Evolutionary conservation across 306 rosid genomes (phyloP).

Genomic region (Acmispon strigosus): DNA sequence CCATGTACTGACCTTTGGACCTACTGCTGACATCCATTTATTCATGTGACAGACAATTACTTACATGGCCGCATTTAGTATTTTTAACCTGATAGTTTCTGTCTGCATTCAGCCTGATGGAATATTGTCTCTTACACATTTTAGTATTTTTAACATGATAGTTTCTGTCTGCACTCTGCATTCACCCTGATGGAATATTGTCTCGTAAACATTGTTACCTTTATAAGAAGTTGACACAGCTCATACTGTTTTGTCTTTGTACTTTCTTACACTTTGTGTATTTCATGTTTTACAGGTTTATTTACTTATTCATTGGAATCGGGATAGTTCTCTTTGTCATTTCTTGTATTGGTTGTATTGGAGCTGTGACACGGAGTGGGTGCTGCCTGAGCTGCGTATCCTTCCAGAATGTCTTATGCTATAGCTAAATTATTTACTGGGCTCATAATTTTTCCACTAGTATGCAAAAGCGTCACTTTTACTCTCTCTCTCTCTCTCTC

Average conservation of each 20-base stretch:
- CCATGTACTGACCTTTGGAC: neutral
- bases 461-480: neutral
- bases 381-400: constrained; percentile 97
- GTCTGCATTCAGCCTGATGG: neutral
- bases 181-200: constrained; percentile 9
- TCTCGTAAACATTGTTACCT: neutral
- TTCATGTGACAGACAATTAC: neutral
- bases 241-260: constrained; percentile 1
- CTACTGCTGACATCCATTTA: neutral
- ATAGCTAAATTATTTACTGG: neutral
- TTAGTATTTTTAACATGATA: neutral
- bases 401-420: constrained; percentile 34
- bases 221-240: neutral
- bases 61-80: neutral
- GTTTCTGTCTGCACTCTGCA: neutral
- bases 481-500: neutral
- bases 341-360: constrained; percentile 89
- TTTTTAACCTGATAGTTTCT: neutral
- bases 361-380: constrained; percentile 61
- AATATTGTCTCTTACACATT: neutral
- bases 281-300: constrained; percentile 67
- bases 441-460: neutral
- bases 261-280: constrained; percentile 15
- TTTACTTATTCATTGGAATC: constrained; percentile 75
- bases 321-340: constrained; percentile 68